phyloP scores from a whole-genome alignment of 2,329 filamentous ascomycete genomes.

The Xylaria digitata region DNA sequence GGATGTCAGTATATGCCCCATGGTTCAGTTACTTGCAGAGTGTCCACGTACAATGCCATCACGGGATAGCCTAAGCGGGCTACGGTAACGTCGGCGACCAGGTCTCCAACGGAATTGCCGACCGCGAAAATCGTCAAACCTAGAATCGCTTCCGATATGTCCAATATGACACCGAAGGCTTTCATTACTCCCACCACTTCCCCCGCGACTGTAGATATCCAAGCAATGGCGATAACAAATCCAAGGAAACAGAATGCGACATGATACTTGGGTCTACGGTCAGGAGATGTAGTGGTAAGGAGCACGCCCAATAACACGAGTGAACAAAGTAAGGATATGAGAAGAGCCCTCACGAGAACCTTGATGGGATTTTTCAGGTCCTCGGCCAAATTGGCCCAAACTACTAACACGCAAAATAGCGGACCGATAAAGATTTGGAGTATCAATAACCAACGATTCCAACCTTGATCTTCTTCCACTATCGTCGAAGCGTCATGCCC shows the following conservation, averaged over 20 bases:
- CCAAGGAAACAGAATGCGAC: constrained; percentile 87
- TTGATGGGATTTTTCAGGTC: constrained; percentile 65
- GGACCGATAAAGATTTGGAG: constrained; percentile 90
- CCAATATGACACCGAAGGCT: constrained; percentile 88
- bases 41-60: constrained; percentile 78
- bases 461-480: constrained; percentile 64
- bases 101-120: constrained; percentile 92
- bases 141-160: constrained; percentile 93
- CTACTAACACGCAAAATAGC: constrained; percentile 79
- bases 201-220: constrained; percentile 95
- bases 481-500: constrained; percentile 46
- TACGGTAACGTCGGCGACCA: constrained; percentile 95
- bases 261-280: constrained; percentile 77
- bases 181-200: constrained; percentile 97
- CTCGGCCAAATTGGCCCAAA: constrained; percentile 75
- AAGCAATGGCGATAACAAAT: constrained; percentile 90
- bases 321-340: constrained; percentile 76
- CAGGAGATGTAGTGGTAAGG: constrained; percentile 74
- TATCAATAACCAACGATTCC: constrained; percentile 92
- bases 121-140: constrained; percentile 96
- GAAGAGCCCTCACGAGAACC: constrained; percentile 65
- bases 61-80: constrained; percentile 93
- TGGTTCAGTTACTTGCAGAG: neutral
- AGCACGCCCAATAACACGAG: constrained; percentile 74
- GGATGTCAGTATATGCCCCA: constrained; percentile 34